phyloP scores from a whole-genome alignment of 352 stramenopile genomes.

The Pythium utonaiense region DNA sequence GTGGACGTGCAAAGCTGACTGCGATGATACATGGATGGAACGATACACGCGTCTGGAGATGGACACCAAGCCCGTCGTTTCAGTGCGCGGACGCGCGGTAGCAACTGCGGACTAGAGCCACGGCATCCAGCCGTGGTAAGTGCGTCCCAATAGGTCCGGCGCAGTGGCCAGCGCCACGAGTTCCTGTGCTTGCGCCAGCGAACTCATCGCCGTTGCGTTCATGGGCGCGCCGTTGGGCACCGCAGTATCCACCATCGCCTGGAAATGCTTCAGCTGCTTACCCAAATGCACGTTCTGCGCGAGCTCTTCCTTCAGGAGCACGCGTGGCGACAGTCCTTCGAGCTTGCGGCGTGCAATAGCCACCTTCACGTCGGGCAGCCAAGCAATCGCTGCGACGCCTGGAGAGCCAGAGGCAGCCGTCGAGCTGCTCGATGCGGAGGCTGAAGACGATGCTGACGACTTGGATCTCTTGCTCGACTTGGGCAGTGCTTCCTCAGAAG shows the following conservation, averaged over 20 bases:
- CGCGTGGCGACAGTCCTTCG: conserved; percentile 62
- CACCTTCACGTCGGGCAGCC: conserved; percentile 78
- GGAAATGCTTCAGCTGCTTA: conserved; percentile 50
- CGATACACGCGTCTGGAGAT: not conserved
- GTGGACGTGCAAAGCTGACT: too few relatives aligned
- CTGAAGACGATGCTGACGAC: not conserved
- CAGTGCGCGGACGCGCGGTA: not conserved
- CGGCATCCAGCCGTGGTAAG: conserved; percentile 81
- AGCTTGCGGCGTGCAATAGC: conserved; percentile 68
- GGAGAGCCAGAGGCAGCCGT: not conserved
- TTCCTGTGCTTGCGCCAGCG: conserved; percentile 76
- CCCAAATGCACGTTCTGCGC: conserved; percentile 64
- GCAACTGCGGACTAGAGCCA: conserved; percentile 41
- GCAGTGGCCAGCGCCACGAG: conserved; percentile 80
- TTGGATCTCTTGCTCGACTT: conserved; percentile 9
- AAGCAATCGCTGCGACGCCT: conserved; percentile 25
- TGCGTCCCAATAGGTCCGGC: conserved; percentile 74
- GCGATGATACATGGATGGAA: too few relatives aligned
- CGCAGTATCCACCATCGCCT: conserved; percentile 48
- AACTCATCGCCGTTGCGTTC: conserved; percentile 34
- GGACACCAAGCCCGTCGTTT: not conserved
- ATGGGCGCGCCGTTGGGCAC: conserved; percentile 9
- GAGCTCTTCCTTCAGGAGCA: conserved; percentile 72
- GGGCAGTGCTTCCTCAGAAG: not conserved
- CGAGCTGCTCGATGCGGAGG: not conserved